Percentiles rank a stretch among this genome's conserved stretches.
These are phyloP conservation scores for Naganishia kalamii DNA, from an alignment of 768 basidiomycete genomes.

Conservation along the genomic window DNA sequence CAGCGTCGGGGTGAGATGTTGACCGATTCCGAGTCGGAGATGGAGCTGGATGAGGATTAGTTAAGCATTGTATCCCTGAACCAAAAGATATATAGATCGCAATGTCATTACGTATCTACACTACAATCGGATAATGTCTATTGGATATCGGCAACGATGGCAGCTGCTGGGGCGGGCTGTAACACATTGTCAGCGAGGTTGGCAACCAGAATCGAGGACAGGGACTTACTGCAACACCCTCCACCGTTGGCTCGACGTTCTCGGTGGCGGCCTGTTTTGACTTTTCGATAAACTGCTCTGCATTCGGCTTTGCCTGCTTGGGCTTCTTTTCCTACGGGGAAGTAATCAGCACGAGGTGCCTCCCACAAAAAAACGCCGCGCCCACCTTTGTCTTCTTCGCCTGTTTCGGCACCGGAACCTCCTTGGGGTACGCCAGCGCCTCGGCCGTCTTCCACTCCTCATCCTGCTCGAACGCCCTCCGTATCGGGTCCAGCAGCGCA, in stretches of 20 bases:
- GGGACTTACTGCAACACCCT: constrained; percentile 1
- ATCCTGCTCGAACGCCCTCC: constrained; percentile 65
- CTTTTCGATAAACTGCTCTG: not conserved
- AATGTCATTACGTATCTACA: not conserved
- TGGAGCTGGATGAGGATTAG: constrained; percentile 7
- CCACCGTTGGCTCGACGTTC: not conserved
- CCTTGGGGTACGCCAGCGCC: constrained; percentile 69
- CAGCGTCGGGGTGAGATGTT: constrained; percentile 11
- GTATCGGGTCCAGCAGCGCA: constrained; percentile 70
- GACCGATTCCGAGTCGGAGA: constrained; percentile 7
- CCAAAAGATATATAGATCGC: not conserved
- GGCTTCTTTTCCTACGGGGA: constrained; percentile 7
- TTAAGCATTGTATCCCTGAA: not conserved
- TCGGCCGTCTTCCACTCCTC: constrained; percentile 75
- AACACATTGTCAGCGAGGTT: not conserved
- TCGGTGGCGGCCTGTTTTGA: constrained; percentile 14
- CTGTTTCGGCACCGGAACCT: constrained; percentile 33
- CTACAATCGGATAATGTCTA: not conserved
- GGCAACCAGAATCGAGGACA: not conserved
- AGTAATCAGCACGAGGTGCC: not conserved
- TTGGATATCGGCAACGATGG: not conserved
- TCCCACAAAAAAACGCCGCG: not conserved
- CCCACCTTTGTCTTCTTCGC: constrained; percentile 40
- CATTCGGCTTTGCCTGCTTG: constrained; percentile 1
- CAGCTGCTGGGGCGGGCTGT: not conserved